Percentiles rank a stretch among this genome's conserved stretches.
Evolutionary conservation across 1,139 yeast genomes (phyloP).

Genomic region (Magnusiomyces ingens): DNA sequence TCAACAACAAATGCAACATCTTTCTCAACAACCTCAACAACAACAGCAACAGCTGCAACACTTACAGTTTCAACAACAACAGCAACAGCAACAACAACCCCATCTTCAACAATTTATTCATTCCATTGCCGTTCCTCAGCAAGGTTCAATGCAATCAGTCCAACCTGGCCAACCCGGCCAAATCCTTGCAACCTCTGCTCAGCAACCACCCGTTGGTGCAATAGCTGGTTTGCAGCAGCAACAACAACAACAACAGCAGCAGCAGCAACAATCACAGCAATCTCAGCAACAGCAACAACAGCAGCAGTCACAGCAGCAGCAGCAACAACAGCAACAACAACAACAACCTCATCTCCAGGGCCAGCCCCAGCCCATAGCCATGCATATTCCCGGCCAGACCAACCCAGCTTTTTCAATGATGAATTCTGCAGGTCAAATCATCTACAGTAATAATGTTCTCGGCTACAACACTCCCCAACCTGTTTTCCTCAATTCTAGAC

Average conservation of each 20-base stretch:
- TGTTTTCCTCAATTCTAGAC: background rate
- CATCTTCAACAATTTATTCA: background rate
- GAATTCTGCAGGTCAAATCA: constrained; percentile 1
- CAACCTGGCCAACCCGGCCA: background rate
- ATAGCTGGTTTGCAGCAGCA: background rate
- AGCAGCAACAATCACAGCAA: background rate
- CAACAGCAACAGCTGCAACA: background rate
- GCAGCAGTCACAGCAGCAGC: background rate
- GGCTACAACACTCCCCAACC: background rate
- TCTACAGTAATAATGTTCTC: background rate
- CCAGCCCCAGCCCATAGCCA: background rate
- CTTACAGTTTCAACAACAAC: background rate
- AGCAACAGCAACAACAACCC: background rate
- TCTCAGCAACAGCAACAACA: background rate
- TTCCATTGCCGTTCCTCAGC: background rate
- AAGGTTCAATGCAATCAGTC: background rate
- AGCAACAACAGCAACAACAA: background rate
- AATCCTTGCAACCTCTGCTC: background rate
- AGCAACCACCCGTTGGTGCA: background rate
- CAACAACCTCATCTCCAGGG: background rate
- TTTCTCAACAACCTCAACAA: background rate
- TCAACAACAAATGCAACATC: background rate
- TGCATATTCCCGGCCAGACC: constrained; percentile 1
- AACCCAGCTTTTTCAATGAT: background rate
- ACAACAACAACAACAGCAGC: background rate